Base-by-base conservation (phyloP, 164 flowering plant species). In the Houttuynia cordata region DNA sequence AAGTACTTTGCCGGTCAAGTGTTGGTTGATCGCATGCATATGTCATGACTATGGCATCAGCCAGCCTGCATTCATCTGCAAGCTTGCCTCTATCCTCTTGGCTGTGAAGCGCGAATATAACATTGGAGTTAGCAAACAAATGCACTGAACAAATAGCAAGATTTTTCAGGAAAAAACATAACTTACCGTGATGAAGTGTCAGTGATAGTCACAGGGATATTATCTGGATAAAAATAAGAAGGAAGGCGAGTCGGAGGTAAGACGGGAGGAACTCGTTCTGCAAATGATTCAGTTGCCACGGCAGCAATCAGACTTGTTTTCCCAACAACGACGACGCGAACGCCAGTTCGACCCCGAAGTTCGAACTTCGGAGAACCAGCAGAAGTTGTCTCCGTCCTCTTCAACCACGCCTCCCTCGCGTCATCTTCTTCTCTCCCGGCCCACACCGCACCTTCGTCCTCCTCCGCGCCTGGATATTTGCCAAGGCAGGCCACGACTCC, bases 41-140 rank as follows among this genome's bases (percentile, higher is more conserved):
- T 37, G 99, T 91, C 41, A 94, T 73, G 51, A 94, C 91, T 40
- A 91, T 89, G 3, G 91, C 95, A 81, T 94, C 97, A 45, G 99
- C 99, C 25, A 73, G 74, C 69, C 53, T 79, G 66, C 89, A 71
- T 64, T 94, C 99, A 49, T 85, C 88, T 3, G 81, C 80, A 34
- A 88, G 74, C 66, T 74, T 85, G 60, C 53, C 69, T 57, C 84
- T 73, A 75, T 76, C 74, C 73, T 93, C 95, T 62, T 68, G 62
- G 30, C 97, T 93, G 63, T 59, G 13, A 45, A 45, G 4, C 8
- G 49, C 40, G 10, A 58, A 62, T 57, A 55, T 3, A 54, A 10
- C 15, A 9, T 21, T 30, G 37, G 6, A 30, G 37, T 30, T 30
- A 30, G 37, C 37, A 30, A 30, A 30, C 6, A 6, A 30, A 2